Evolutionary conservation across 2,329 filamentous ascomycete species (phyloP), one percentile per base, ranked within the genome.

Genomic region (Talaromyces verruculosus): DNA sequence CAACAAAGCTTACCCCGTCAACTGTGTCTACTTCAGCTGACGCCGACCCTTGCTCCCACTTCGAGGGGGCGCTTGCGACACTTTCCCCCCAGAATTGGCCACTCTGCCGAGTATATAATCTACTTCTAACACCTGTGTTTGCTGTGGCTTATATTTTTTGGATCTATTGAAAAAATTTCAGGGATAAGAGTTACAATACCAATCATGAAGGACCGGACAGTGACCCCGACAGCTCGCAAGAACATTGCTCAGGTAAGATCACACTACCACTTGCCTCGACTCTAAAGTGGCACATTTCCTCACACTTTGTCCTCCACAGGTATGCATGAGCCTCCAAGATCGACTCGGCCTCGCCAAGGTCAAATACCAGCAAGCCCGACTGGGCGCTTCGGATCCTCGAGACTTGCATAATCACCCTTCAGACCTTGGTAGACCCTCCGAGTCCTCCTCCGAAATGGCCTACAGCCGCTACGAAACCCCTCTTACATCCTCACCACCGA

Each of bases 321-420:
- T 99, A 83, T 95, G 93, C 72, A 87, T 94, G 77, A 91, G 91
- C 74, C 84, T 99, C 64, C 93, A 98, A 81, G 93, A 96, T 82
- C 92, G 94, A 69, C 88, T 99, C 67, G 94, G 95, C 67, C 88
- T 98, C 69, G 95, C 95, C 76, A 95, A 96, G 79, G 95, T 97
- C 86, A 98, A 98, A 82, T 93, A 95, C 71, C 93, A 96, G 80
- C 91, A 96, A 82, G 93, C 93, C 77, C 96, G 93, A 89, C 91
- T 97, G 80, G 91, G 95, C 17, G 76, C 91, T 90, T 69, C 87
- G 96, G 74, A 91, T 93, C 76, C 89, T 85, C 94, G 75, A 87
- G 93, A 75, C 87, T 94, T 79, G 84, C 93, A 76, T 87, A 90
- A 80, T 86, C 89, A 71, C 91, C 89, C 80, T 86, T 90, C 72